A percentile compares a stretch with the other conserved stretches of the same genome.
Conservation (phyloP, 495 filamentous ascomycete genomes). For the Cairneyella variabilis region DNA sequence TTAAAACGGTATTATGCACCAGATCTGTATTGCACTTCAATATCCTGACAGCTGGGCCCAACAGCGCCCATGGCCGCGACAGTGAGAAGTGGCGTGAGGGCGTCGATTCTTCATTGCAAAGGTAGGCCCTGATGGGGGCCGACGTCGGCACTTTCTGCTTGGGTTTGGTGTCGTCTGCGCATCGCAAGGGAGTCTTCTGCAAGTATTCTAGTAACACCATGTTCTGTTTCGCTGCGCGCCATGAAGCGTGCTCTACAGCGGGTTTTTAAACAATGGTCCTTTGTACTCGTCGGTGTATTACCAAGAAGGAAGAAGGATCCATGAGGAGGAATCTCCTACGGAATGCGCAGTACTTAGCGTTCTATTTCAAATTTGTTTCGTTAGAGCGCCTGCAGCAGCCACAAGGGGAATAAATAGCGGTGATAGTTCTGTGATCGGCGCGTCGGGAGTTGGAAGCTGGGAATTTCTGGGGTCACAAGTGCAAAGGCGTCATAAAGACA, state of each 20-base stretch:
- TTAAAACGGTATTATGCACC: slow-evolving; percentile 43
- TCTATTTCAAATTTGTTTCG: too few relatives aligned
- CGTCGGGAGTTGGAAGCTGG: too few relatives aligned
- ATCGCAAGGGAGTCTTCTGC: slow-evolving; percentile 9
- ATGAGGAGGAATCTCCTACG: too few relatives aligned
- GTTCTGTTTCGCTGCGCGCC: slow-evolving; percentile 9
- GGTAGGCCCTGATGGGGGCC: slow-evolving; percentile 10
- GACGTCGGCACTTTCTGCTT: slow-evolving; percentile 7
- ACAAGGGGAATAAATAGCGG: too few relatives aligned
- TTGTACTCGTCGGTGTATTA: too few relatives aligned
- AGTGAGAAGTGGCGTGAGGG: not conserved
- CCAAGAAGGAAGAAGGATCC: too few relatives aligned
- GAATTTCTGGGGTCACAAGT: too few relatives aligned
- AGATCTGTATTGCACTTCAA: slow-evolving; percentile 9
- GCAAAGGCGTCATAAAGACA: too few relatives aligned
- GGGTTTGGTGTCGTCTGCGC: slow-evolving; percentile 10
- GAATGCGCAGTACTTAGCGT: too few relatives aligned
- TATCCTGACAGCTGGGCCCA: slow-evolving; percentile 19
- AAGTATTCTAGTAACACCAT: slow-evolving; percentile 24
- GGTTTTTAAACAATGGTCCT: too few relatives aligned
- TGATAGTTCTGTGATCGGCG: too few relatives aligned
- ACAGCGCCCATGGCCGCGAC: slow-evolving; percentile 10
- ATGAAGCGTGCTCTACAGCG: slow-evolving; percentile 14
- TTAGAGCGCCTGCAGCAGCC: too few relatives aligned
- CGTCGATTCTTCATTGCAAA: slow-evolving; percentile 8